Evolutionary conservation across 179 eudicot genomes (phyloP), one percentile per base, ranked within the genome.

Genomic region (Vitellaria paradoxa): DNA sequence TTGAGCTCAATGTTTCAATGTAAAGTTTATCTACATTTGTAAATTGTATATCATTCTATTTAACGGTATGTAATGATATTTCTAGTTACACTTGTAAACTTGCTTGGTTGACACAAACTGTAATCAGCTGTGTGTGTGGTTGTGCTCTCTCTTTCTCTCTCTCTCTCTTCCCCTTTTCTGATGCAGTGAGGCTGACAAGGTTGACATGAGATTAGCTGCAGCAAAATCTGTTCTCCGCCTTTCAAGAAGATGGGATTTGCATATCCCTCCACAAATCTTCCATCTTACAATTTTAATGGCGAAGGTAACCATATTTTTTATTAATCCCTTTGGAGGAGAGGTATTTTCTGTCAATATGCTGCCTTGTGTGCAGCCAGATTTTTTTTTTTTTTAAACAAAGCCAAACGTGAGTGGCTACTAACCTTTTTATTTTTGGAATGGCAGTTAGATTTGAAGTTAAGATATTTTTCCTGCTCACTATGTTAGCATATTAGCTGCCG

Each of bases 171-270:
- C 37, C 37, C 37, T 30, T 30, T 30, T 30, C 49, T 53, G 68
- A 53, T 84, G 83, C 91, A 96, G 99, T 82, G 91, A 83, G 83
- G 70, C 66, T 77, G 94, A 88, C 81, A 76, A 77, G 87, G 88
- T 82, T 30, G 78, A 80, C 55, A 79, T 91, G 80, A 89, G 85
- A 80, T 82, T 96, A 88, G 96, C 92, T 77, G 98, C 97, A 73
- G 97, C 97, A 55, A 96, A 91, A 82, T 89, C 96, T 79, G 87
- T 96, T 73, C 89, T 96, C 72, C 81, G 87, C 80, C 92, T 96
- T 74, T 93, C 99, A 9, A 89, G 89, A 84, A 86, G 85, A 78
- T 96, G 99, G 99, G 98, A 93, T 85, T 75, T 88, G 72, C 88
- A 88, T 86, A 87, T 96, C 45, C 85, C 98, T 53, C 94, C 98